Base-by-base conservation (phyloP, 441 rosid genomes). In the Capsella rubella region DNA sequence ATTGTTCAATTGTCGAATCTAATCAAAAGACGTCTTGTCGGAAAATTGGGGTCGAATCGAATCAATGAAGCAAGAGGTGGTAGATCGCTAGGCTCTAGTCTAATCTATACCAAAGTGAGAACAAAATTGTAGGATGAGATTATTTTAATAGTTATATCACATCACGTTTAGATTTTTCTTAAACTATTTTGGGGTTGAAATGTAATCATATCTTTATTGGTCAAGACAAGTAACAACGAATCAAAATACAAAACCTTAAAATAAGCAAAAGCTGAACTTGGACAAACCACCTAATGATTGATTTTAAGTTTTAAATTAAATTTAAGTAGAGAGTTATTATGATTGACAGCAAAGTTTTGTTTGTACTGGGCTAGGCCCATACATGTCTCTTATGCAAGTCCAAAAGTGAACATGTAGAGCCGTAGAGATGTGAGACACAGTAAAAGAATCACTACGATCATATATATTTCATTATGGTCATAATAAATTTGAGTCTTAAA, bases 1-100 rank as follows among this genome's bases (percentile, higher is more conserved):
- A 31, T 37, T 64, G 50, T 64, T 53, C 29, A 16, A 14, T 54
- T 73, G 34, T 47, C 49, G 32, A 64, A 45, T 64, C 34, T 35
- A 28, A 56, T 56, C 51, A 73, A 73, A 56, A 54, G 71, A 49
- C 65, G 52, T 65, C 57, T 55, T 73, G 77, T 73, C 77, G 71
- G 76, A 11, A 54, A 64, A 54, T 34, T 32, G 21, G 50, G 49
- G 70, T 21, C 25, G 25, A 21, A 29, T 72, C 56, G 70, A 72
- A 25, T 45, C 55, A 63, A 59, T 27, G 59, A 47, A 28, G 16
- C 25, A 50, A 34, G 29, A 47, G 25, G 25, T 59, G 8, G 2
- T 32, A 27, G 74, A 73, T 35, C 50, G 47, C 51, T 50, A 46
- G 43, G 58, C 64, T 49, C 58, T 47, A 64, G 40, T 4, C 60